phyloP scores from a whole-genome alignment of 192 early-diverging fungal species.

The Podila epicladia region DNA sequence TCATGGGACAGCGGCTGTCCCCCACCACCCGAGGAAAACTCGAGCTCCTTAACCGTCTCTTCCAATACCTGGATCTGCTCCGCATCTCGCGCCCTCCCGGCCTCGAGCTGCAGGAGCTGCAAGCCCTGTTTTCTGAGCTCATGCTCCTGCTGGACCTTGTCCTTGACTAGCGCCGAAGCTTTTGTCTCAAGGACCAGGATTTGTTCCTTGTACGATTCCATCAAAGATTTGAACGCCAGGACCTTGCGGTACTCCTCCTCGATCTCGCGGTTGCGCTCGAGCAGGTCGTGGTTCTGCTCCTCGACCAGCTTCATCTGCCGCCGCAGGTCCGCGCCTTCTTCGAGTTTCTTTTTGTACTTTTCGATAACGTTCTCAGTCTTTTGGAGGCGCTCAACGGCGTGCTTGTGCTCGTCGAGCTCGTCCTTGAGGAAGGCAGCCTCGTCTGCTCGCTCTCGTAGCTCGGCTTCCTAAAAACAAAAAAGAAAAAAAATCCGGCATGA shows the following conservation, averaged over 20 bases:
- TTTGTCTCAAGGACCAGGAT: slow-evolving; percentile 76
- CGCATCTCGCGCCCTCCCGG: slow-evolving; percentile 68
- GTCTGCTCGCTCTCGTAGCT: slow-evolving; percentile 69
- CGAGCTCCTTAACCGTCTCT: slow-evolving; percentile 83
- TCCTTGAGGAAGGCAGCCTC: slow-evolving; percentile 81
- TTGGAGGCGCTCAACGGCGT: slow-evolving; percentile 88
- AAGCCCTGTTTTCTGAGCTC: slow-evolving; percentile 67
- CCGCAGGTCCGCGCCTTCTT: slow-evolving; percentile 84
- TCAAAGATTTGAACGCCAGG: slow-evolving; percentile 75
- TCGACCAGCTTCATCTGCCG: slow-evolving; percentile 84
- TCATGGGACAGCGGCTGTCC: slow-evolving; percentile 22
- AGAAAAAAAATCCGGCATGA: too few relatives aligned
- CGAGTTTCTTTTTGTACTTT: slow-evolving; percentile 96
- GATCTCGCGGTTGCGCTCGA: slow-evolving; percentile 77
- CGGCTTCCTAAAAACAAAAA: slow-evolving; percentile 51
- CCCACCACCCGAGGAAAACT: slow-evolving; percentile 67
- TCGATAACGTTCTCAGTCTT: slow-evolving; percentile 95
- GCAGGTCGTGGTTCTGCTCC: slow-evolving; percentile 74
- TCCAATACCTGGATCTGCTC: slow-evolving; percentile 84
- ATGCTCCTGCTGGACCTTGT: slow-evolving; percentile 78
- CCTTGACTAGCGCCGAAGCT: slow-evolving; percentile 70
- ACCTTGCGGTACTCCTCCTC: slow-evolving; percentile 92
- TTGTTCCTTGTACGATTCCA: slow-evolving; percentile 91
- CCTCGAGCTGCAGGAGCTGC: slow-evolving; percentile 70
- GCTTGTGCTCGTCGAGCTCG: slow-evolving; percentile 91